phyloP scores from a whole-genome alignment of 345 rosid species.

The Citrus sinensis region DVS_A1.0 CM039167.1:24318001-24318500 shows the following conservation, averaged over 20 bases:
- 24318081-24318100: conserved; percentile 50
- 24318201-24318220: conserved; percentile 24
- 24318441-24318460: not conserved
- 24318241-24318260: conserved; percentile 21
- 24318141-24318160: conserved; percentile 59
- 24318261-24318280: conserved; percentile 19
- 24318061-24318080: conserved; percentile 34
- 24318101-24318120: conserved; percentile 70
- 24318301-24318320: conserved; percentile 39
- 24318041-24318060: conserved; percentile 60
- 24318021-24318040: conserved; percentile 71
- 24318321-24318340: conserved; percentile 51
- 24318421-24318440: not conserved
- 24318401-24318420: not conserved
- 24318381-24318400: no score
- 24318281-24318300: conserved; percentile 23
- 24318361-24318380: not conserved
- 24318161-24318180: conserved; percentile 23
- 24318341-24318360: conserved; percentile 86
- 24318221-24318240: conserved; percentile 39
- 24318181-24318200: conserved; percentile 57
- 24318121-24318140: conserved; percentile 68
- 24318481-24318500: not conserved
- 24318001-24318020: conserved; percentile 86
- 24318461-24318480: not conserved